phyloP scores from a whole-genome alignment of 768 basidiomycete species.

The Tubosaeta sp. region DNA sequence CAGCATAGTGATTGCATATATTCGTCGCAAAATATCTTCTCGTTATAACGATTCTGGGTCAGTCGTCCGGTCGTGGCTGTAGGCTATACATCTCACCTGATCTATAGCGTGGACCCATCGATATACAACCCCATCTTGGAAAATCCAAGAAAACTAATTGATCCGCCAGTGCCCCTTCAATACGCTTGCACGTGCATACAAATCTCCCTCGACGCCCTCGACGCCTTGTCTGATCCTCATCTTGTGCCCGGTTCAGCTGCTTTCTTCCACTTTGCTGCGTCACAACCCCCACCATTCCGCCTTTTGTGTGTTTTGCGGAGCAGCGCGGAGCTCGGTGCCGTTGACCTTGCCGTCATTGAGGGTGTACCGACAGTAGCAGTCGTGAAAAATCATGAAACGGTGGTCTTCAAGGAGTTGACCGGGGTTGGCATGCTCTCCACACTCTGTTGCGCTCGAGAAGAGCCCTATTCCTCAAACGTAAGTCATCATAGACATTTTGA shows the following conservation, averaged over 20 bases:
- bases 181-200: slow-evolving; percentile 44
- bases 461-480: slow-evolving; percentile 24
- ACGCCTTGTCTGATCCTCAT: slow-evolving; percentile 41
- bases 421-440: slow-evolving; percentile 33
- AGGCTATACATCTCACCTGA: slow-evolving; percentile 1
- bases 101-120: slow-evolving; percentile 27
- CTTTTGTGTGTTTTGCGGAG: slow-evolving; percentile 36
- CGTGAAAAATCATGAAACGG: slow-evolving; percentile 37
- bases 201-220: slow-evolving; percentile 40
- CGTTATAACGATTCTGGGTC: slow-evolving; percentile 16
- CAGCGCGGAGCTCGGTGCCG: slow-evolving; percentile 32
- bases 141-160: slow-evolving; percentile 36
- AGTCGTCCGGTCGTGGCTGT: background rate
- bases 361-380: slow-evolving; percentile 40
- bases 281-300: slow-evolving; percentile 39
- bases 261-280: slow-evolving; percentile 34
- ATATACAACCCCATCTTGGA: slow-evolving; percentile 30
- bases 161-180: slow-evolving; percentile 39
- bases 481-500: slow-evolving; percentile 1
- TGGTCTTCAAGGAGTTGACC: slow-evolving; percentile 41
- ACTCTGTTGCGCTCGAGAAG: slow-evolving; percentile 37
- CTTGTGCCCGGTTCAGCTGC: slow-evolving; percentile 35
- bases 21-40: slow-evolving; percentile 34
- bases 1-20: slow-evolving; percentile 57
- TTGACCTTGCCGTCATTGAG: slow-evolving; percentile 43